phyloP scores from a whole-genome alignment of 306 rosid species.

The Lablab purpureus region DNA sequence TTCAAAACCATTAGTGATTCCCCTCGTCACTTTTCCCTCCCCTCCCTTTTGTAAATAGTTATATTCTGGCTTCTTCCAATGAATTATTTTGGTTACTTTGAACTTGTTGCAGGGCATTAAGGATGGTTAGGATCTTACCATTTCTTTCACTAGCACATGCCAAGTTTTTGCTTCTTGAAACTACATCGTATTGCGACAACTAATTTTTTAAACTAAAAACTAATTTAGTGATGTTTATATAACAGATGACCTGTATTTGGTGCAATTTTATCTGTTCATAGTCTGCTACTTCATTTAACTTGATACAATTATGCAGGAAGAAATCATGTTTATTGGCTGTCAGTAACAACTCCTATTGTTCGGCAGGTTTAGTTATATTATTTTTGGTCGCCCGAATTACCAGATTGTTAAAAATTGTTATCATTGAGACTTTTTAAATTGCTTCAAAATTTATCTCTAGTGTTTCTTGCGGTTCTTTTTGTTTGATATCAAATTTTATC shows the following conservation, averaged over 20 bases:
- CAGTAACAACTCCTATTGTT: constrained; percentile 49
- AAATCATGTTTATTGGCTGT: constrained; percentile 49
- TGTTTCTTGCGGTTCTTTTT: not conserved
- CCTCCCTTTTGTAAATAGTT: not conserved
- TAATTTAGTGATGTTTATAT: not conserved
- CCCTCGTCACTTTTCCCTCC: not conserved
- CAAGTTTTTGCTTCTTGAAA: not conserved
- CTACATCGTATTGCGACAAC: not conserved
- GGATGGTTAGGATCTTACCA: not conserved
- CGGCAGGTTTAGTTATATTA: constrained; percentile 15
- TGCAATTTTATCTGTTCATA: not conserved
- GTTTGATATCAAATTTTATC: not conserved
- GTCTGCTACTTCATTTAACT: constrained; percentile 12
- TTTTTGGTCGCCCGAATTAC: constrained; percentile 3
- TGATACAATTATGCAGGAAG: constrained; percentile 50
- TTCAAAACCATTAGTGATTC: constrained; percentile 25
- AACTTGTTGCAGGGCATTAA: constrained; percentile 4
- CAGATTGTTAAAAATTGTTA: not conserved
- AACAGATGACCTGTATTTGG: not conserved
- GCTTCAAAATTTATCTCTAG: not conserved
- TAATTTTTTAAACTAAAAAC: not conserved
- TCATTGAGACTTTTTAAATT: constrained; percentile 3
- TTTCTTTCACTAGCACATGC: not conserved
- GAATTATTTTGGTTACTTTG: constrained; percentile 2
- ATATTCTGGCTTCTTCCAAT: not conserved